A percentile compares a stretch with the other conserved stretches of the same genome.
Conservation (phyloP, 345 rosid species). For the Eucalyptus polyanthemos region DNA sequence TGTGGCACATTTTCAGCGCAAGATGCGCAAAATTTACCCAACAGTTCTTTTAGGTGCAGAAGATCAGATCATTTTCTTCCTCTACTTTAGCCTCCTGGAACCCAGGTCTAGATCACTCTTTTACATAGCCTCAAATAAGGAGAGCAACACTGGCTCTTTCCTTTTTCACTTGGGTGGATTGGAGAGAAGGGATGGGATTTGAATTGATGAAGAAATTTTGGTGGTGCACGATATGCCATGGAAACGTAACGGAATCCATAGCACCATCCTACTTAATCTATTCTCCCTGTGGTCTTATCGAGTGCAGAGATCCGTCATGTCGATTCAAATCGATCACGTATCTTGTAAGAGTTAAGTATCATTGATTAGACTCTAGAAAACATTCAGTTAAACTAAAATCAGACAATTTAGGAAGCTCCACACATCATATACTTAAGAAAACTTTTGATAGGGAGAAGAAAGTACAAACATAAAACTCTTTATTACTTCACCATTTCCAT, state of each 20-base stretch:
- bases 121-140: background rate
- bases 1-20: background rate
- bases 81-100: background rate
- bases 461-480: background rate
- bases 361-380: background rate
- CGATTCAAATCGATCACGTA: background rate
- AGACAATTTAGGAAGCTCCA: background rate
- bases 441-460: background rate
- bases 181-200: background rate
- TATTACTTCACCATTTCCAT: background rate
- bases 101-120: background rate
- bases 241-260: background rate
- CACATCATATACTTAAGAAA: background rate
- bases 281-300: background rate
- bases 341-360: background rate
- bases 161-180: background rate
- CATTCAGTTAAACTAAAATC: background rate
- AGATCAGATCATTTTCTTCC: background rate
- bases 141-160: background rate
- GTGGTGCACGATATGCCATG: background rate
- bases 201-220: background rate
- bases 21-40: background rate
- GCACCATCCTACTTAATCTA: background rate
- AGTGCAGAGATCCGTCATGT: background rate
- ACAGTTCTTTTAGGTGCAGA: background rate